Evolutionary conservation across 1,284 basidiomycete genomes (phyloP).

Genomic region (Tylopilus sp.): DNA sequence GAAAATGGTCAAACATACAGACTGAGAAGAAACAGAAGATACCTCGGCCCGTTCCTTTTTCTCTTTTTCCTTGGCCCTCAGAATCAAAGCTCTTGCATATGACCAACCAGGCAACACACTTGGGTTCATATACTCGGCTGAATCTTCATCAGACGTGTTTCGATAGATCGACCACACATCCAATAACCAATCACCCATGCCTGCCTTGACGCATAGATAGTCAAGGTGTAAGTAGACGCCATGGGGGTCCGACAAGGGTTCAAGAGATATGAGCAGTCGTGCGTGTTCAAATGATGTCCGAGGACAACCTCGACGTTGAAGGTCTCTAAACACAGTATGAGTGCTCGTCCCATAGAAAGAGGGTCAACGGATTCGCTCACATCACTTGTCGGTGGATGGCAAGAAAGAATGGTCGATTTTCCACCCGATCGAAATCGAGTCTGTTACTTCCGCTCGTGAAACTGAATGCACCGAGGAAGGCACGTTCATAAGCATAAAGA

Average conservation of each 20-base stretch:
- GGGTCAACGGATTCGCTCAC: constrained; percentile 39
- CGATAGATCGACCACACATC: constrained; percentile 50
- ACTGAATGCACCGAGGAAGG: constrained; percentile 78
- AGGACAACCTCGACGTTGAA: constrained; percentile 81
- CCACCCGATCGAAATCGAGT: constrained; percentile 80
- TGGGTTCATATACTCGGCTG: constrained; percentile 45
- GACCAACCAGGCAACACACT: constrained; percentile 73
- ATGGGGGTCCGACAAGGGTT: constrained; percentile 82
- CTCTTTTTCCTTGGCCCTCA: constrained; percentile 55
- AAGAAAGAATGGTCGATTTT: constrained; percentile 82
- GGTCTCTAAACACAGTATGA: constrained; percentile 48
- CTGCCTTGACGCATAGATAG: constrained; percentile 74
- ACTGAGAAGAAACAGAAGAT: not conserved
- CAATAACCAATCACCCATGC: constrained; percentile 76
- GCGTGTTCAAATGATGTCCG: constrained; percentile 88
- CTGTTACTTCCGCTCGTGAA: constrained; percentile 75
- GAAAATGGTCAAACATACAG: constrained; percentile 8
- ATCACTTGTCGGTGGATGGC: constrained; percentile 74
- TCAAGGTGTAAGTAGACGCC: constrained; percentile 81
- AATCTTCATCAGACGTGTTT: constrained; percentile 9
- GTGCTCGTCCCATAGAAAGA: not conserved
- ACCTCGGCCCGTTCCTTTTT: constrained; percentile 45
- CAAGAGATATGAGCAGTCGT: constrained; percentile 73
- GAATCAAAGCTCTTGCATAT: constrained; percentile 70
- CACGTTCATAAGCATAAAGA: constrained; percentile 83